Percentiles rank a stretch among this genome's conserved stretches.
phyloP scores from a whole-genome alignment of 345 rosid species.

The Hibiscus mutabilis region DNA sequence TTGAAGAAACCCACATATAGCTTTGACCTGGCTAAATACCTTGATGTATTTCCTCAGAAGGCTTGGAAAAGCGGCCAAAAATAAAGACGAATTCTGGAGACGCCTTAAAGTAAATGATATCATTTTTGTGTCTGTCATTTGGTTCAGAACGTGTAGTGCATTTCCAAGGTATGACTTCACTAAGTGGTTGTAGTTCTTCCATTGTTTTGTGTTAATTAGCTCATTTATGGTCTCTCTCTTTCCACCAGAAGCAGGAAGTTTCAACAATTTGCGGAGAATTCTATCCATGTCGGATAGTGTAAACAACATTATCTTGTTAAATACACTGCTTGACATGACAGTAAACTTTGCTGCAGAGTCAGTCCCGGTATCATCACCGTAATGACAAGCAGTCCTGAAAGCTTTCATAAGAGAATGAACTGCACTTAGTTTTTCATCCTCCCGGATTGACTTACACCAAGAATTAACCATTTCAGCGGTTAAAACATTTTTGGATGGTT shows the following conservation, averaged over 20 bases:
- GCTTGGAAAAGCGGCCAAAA: conserved; percentile 80
- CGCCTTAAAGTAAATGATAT: conserved; percentile 75
- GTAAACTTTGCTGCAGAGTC: conserved; percentile 53
- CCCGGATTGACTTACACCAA: conserved; percentile 60
- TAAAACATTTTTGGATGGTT: conserved; percentile 43
- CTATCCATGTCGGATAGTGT: conserved; percentile 81
- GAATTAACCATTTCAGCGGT: conserved; percentile 69
- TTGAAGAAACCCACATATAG: background rate
- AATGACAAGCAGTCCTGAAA: conserved; percentile 90
- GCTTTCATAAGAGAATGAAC: conserved; percentile 77
- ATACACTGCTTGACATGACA: conserved; percentile 71
- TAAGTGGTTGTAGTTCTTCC: conserved; percentile 81
- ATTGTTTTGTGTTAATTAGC: conserved; percentile 53
- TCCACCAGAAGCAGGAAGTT: conserved; percentile 68
- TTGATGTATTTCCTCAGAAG: conserved; percentile 73
- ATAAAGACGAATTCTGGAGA: conserved; percentile 59
- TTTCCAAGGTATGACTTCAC: conserved; percentile 94
- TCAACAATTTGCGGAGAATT: conserved; percentile 62
- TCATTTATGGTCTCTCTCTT: conserved; percentile 66
- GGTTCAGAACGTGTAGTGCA: conserved; percentile 81
- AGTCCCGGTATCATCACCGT: conserved; percentile 79
- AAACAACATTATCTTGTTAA: conserved; percentile 78
- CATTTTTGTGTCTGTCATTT: conserved; percentile 92
- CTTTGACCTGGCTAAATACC: conserved; percentile 31
- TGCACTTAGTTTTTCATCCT: conserved; percentile 53